Base-by-base conservation (phyloP, 192 early-diverging fungal genomes). In the Diversispora eburnea region DNA sequence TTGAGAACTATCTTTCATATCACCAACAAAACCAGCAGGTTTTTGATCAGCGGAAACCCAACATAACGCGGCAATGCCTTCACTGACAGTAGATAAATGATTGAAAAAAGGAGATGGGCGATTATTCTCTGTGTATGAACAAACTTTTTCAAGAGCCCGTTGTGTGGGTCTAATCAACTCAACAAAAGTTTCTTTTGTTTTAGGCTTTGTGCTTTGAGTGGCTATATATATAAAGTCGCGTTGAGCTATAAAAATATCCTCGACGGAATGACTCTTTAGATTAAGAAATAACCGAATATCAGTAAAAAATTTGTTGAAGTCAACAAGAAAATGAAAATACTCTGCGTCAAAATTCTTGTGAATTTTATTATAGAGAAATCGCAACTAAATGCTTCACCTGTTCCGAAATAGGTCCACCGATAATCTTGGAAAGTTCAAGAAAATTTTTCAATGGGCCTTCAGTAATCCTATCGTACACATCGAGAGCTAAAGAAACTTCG, bases 31-130 rank as follows among this genome's bases (percentile, higher is more conserved):
- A 17, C 94, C 91, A 22, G 87, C 95, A 43, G 97, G 92, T 2
- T 92, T 89, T 45, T 92, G 90, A 76, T 95, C 93, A 20, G 94
- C 84, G 3, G 89, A 86, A 47, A 97, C 91, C 97, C 97, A 99
- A 22, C 92, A 92, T 70, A 99, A 87, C 25, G 92, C 96, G 22
- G 91, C 86, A 60, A 93, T 88, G 76, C 94, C 94, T 74, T 99
- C 96, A 55, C 89, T 89, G 17, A 99, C 90, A 10, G 90, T 82
- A 42, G 90, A 88, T 73, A 99, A 81, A 74, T 97, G 93, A 78
- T 90, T 91, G 77, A 89, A 92, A 41, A 88, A 72, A 47, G 89
- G 85, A 39, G 82, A 87, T 17, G 89, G 79, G 47, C 97, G 84
- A 82, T 95, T 94, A 68, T 85, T 87, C 57, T 97, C 94, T 52